Conservation (phyloP, 2,329 filamentous ascomycete species). For the Bipolaris cookei region DNA sequence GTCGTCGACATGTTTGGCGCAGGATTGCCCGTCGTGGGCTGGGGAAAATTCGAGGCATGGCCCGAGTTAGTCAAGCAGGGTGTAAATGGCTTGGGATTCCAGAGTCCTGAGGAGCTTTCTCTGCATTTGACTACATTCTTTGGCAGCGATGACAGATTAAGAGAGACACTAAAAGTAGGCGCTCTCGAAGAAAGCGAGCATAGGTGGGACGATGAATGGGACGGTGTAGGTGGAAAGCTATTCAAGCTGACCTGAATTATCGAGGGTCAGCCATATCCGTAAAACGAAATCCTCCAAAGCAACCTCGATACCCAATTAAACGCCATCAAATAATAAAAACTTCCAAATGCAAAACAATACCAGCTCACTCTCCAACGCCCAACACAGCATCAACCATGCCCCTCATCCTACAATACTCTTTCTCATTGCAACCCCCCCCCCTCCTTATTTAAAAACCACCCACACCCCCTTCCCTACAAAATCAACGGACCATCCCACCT, state of each 20-base stretch:
- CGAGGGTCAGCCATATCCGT: background rate
- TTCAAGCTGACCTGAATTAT: conserved; percentile 51
- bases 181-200: conserved; percentile 74
- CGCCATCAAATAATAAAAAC: too few species aligned
- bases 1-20: conserved; percentile 99
- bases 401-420: background rate
- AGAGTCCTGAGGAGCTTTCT: conserved; percentile 70
- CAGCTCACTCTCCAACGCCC: background rate
- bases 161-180: conserved; percentile 69
- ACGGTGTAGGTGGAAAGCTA: conserved; percentile 76
- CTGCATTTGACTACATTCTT: conserved; percentile 71
- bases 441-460: too few species aligned
- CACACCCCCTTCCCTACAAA: background rate
- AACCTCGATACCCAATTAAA: background rate
- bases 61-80: conserved; percentile 87
- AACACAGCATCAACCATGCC: background rate
- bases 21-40: conserved; percentile 87
- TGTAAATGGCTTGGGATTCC: conserved; percentile 85
- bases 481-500: background rate
- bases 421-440: too few species aligned
- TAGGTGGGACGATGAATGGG: conserved; percentile 94
- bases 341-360: background rate
- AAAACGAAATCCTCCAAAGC: background rate
- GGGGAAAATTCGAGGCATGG: conserved; percentile 85
- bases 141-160: conserved; percentile 56